phyloP scores from a whole-genome alignment of 257 asterid genomes.

The Linderniella brevidens region DNA sequence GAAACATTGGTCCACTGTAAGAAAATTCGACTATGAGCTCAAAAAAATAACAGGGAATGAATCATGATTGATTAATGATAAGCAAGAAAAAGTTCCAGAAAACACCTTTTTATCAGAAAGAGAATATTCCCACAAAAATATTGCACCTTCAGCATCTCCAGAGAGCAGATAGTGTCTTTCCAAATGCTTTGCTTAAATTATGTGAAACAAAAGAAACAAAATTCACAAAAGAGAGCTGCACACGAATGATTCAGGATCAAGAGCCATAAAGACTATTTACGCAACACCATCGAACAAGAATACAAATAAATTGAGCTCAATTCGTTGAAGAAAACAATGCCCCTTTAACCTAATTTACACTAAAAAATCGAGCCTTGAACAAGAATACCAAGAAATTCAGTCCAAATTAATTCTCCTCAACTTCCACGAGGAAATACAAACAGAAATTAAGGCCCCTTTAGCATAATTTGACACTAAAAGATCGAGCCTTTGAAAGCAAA shows the following conservation, averaged over 20 bases:
- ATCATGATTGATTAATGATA: background rate
- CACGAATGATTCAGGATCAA: background rate
- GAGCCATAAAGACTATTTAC: background rate
- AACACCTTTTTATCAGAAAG: constrained; percentile 55
- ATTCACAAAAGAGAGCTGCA: constrained; percentile 6
- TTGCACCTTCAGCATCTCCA: constrained; percentile 85
- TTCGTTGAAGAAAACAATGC: background rate
- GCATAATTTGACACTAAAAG: constrained; percentile 3
- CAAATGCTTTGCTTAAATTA: constrained; percentile 43
- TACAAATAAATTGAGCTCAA: background rate
- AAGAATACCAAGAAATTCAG: too few relatives aligned
- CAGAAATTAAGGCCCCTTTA: background rate
- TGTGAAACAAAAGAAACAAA: background rate
- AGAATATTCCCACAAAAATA: constrained; percentile 65
- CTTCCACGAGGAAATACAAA: too few relatives aligned
- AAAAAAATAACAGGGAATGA: constrained; percentile 3
- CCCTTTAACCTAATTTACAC: too few relatives aligned
- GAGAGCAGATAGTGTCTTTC: constrained; percentile 53
- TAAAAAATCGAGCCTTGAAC: too few relatives aligned
- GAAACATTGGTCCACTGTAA: constrained; percentile 71
- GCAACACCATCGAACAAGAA: background rate
- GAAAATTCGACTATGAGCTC: constrained; percentile 7
- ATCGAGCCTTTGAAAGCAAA: constrained; percentile 59
- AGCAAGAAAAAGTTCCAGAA: constrained; percentile 2
- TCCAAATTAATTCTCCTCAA: too few relatives aligned